Conservation (phyloP, 2,329 filamentous ascomycete genomes). For the Aspergillus nomiae region DNA sequence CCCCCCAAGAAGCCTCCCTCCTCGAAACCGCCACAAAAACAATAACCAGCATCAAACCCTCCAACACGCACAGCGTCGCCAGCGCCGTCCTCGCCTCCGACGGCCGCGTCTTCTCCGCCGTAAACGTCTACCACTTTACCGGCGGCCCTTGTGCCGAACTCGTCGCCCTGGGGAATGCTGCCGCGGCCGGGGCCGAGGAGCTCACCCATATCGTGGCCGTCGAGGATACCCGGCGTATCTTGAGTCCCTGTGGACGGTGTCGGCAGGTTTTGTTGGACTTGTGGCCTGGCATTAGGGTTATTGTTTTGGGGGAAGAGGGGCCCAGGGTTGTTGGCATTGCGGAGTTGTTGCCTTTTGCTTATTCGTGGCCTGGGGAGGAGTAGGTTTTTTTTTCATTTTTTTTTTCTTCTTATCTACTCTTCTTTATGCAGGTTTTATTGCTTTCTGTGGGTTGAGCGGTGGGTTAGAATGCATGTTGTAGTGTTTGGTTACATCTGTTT, state of each 20-base stretch:
- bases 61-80: constrained; percentile 26
- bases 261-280: constrained; percentile 30
- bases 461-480: not conserved
- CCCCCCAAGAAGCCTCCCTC: constrained; percentile 16
- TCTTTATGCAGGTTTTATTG: too few relatives aligned
- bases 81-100: constrained; percentile 20
- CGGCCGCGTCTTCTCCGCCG: constrained; percentile 27
- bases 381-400: not conserved
- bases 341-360: constrained; percentile 14
- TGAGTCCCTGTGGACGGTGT: constrained; percentile 32
- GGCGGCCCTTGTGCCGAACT: constrained; percentile 34
- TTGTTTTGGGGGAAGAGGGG: constrained; percentile 13
- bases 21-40: constrained; percentile 21
- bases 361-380: constrained; percentile 4
- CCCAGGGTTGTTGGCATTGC: not conserved
- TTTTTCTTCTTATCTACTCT: not conserved
- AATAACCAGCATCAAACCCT: constrained; percentile 24
- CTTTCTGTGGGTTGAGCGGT: not conserved
- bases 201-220: constrained; percentile 30
- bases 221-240: constrained; percentile 20
- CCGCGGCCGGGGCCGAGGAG: constrained; percentile 20
- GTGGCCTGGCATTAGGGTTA: constrained; percentile 27
- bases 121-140: constrained; percentile 30
- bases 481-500: not conserved
- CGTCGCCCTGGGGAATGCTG: constrained; percentile 29